These are phyloP conservation scores for Metschnikowia arizonensis DNA, from an alignment of 805 yeast genomes.

Conservation along the genomic window DNA sequence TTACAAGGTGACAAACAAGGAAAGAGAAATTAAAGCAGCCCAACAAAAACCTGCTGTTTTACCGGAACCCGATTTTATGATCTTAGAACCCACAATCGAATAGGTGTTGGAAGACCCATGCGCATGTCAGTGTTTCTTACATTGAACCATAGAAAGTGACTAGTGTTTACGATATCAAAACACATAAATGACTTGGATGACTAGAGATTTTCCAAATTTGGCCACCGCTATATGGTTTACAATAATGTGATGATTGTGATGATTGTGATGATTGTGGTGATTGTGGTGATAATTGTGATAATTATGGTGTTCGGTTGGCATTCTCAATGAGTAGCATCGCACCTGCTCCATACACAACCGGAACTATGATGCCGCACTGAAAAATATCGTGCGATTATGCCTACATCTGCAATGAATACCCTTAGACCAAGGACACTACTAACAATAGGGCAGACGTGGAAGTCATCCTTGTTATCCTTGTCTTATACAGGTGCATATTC, in stretches of 20 bases:
- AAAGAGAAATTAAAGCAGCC: neutral
- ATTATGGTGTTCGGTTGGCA: too few species aligned
- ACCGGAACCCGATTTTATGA: constrained; percentile 16
- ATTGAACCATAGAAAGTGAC: too few species aligned
- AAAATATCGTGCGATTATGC: neutral
- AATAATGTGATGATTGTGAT: too few species aligned
- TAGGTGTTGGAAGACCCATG: neutral
- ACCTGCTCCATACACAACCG: neutral
- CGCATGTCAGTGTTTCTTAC: too few species aligned
- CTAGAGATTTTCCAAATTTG: too few species aligned
- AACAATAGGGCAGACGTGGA: neutral
- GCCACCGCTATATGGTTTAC: too few species aligned
- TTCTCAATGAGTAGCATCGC: too few species aligned
- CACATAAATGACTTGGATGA: neutral
- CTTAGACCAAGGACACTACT: neutral
- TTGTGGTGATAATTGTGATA: too few species aligned
- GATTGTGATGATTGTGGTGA: too few species aligned
- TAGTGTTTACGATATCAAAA: too few species aligned
- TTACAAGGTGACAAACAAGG: neutral
- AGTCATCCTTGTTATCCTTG: neutral
- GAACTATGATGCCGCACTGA: constrained; percentile 5
- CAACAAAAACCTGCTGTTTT: neutral
- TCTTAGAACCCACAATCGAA: constrained; percentile 14
- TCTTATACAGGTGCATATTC: neutral
- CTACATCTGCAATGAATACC: neutral